Evolutionary conservation across 164 flowering plant species (phyloP).

Genomic region (Akebia trifoliata): DNA sequence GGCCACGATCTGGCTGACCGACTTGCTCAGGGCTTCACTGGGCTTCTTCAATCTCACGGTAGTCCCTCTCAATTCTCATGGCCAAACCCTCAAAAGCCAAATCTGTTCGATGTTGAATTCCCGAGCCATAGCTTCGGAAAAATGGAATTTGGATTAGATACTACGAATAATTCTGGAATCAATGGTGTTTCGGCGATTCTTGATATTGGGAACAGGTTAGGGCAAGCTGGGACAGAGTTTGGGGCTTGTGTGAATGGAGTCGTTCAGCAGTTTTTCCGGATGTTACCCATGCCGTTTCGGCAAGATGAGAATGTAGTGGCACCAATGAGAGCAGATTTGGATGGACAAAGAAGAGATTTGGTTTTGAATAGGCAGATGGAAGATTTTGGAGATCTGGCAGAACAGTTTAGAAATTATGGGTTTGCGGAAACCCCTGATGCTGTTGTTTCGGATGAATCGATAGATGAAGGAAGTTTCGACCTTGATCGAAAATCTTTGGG

Average conservation of each 20-base stretch:
- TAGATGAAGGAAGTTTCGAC: slow-evolving; percentile 48
- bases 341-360: slow-evolving; percentile 25
- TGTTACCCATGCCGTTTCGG: slow-evolving; percentile 60
- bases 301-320: slow-evolving; percentile 38
- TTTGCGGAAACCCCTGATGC: slow-evolving; percentile 28
- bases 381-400: slow-evolving; percentile 38
- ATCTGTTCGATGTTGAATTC: slow-evolving; percentile 63
- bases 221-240: slow-evolving; percentile 87
- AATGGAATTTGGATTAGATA: slow-evolving; percentile 39
- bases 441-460: slow-evolving; percentile 20
- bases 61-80: slow-evolving; percentile 63
- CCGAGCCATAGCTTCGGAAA: slow-evolving; percentile 35
- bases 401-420: slow-evolving; percentile 46
- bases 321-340: slow-evolving; percentile 26
- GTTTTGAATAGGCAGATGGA: slow-evolving; percentile 27
- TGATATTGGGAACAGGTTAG: slow-evolving; percentile 77
- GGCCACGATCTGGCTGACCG: slow-evolving; percentile 85
- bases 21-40: slow-evolving; percentile 77
- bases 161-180: slow-evolving; percentile 33
- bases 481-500: slow-evolving; percentile 38
- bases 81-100: slow-evolving; percentile 53
- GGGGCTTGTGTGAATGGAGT: slow-evolving; percentile 73
- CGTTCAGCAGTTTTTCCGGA: slow-evolving; percentile 71
- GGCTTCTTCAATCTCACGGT: slow-evolving; percentile 64
- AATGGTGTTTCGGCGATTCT: slow-evolving; percentile 75